phyloP scores from a whole-genome alignment of 148 eudicot species.

The Drosera capensis region DNA sequence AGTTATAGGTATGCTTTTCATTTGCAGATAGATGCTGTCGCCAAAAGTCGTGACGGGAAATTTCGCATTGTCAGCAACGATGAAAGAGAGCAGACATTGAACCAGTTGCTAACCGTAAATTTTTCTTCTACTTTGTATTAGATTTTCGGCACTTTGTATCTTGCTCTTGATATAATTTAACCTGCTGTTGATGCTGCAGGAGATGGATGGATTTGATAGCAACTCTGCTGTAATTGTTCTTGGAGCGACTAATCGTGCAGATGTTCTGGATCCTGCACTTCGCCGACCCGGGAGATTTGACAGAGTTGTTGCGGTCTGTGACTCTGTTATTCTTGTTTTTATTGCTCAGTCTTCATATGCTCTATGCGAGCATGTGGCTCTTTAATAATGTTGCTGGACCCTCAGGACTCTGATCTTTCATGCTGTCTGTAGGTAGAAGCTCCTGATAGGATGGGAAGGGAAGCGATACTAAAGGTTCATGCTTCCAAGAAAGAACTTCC shows the following conservation, averaged over 20 bases:
- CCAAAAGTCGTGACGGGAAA: conserved; percentile 93
- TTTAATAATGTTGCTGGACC: not conserved
- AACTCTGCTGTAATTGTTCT: conserved; percentile 94
- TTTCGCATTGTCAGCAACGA: conserved; percentile 89
- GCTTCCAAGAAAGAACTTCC: conserved; percentile 85
- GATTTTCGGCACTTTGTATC: not conserved
- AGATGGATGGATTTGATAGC: conserved; percentile 99
- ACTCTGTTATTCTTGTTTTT: conserved; percentile 1
- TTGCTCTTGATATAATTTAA: not conserved
- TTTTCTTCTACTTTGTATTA: conserved; percentile 5
- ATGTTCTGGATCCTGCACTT: conserved; percentile 93
- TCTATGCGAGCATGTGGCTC: not conserved
- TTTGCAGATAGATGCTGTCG: conserved; percentile 92
- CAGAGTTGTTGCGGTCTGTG: conserved; percentile 67
- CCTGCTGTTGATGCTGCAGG: conserved; percentile 36
- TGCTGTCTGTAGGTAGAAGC: conserved; percentile 61
- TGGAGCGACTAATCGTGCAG: conserved; percentile 93
- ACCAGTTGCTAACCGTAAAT: conserved; percentile 80
- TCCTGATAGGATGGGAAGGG: conserved; percentile 90
- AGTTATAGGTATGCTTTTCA: not conserved
- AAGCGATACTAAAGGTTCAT: conserved; percentile 79
- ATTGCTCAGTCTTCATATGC: not conserved
- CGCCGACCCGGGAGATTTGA: conserved; percentile 97
- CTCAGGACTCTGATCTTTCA: conserved; percentile 3
- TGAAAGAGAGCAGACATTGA: conserved; percentile 90